Base-by-base conservation (phyloP, 2,329 filamentous ascomycete species). In the Sphaceloma murrayae region DNA sequence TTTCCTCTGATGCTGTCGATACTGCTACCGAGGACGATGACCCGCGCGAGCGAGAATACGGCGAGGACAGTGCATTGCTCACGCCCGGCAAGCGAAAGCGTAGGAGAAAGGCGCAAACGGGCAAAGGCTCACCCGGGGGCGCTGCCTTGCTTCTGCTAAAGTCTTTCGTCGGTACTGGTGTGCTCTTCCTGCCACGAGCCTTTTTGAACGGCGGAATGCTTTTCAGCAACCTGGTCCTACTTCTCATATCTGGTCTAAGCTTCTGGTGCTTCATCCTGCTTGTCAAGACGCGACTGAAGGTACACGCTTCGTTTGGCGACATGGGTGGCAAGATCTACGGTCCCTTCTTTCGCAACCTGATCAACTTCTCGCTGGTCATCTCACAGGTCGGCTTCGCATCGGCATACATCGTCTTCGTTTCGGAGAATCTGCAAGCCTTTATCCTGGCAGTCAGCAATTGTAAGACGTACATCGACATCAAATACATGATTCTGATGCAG, bases 261-360 rank as follows among this genome's bases (percentile, higher is more conserved):
- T 98, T 94, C 66, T 94, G 95, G 68, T 95, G 88, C 67, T 98
- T 98, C 64, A 87, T 98, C 31, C 73, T 98, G 10, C 75, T 98
- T 22, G 87, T 95, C 50, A 81, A 81, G 48, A 91, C 87, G 2
- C 82, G 91, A 24, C 69, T 94, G 38, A 82, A 78, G 58, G 77
- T 96, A 19, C 82, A 88, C 38, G 87, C 85, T n/a, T 96, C 91
- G 1, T 98, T 96, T 65, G 91, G 91, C 62, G 91, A 96, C 58
- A 94, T 98, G 66, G 91, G 93, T 43, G 87, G 85, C 38, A 79
- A 85, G 34, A 73, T 98, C 11, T 98, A 91, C 60, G 91, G 91
- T 50, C 83, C 80, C 52, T 88, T 83, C 74, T 84, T 98, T 82
- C 78, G 88, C 49, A 80, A 75, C 48, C 67, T 93, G 56, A 96